phyloP scores from a whole-genome alignment of 2,329 filamentous ascomycete genomes.

The Cladobotryum mycophilum region DNA sequence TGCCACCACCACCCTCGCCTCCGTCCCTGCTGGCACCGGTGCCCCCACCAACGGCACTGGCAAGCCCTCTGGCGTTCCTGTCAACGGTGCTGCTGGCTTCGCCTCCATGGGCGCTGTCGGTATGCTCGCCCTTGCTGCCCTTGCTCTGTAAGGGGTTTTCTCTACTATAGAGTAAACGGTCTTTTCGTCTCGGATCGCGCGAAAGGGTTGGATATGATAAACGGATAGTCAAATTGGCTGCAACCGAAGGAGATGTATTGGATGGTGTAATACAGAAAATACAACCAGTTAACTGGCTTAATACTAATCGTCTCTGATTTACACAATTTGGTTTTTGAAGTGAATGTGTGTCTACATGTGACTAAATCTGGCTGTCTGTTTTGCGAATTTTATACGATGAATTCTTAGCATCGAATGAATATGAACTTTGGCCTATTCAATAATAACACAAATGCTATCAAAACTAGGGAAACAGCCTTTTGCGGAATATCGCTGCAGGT shows the following conservation, averaged over 20 bases:
- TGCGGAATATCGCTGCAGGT: background rate
- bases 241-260: background rate
- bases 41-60: constrained; percentile 15
- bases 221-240: too few relatives aligned
- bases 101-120: constrained; percentile 27
- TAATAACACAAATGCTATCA: too few relatives aligned
- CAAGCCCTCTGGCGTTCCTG: constrained; percentile 13
- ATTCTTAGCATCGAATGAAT: too few relatives aligned
- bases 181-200: background rate
- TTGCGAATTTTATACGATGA: too few relatives aligned
- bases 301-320: constrained; percentile 15
- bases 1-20: constrained; percentile 11
- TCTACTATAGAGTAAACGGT: background rate
- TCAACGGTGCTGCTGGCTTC: constrained; percentile 25
- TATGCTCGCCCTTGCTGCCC: constrained; percentile 25
- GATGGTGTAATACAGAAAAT: constrained; percentile 16
- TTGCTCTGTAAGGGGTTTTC: constrained; percentile 30
- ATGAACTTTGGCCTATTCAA: too few relatives aligned
- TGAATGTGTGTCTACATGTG: background rate
- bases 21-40: constrained; percentile 12
- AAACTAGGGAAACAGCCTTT: too few relatives aligned
- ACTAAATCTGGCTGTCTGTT: too few relatives aligned
- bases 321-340: background rate
- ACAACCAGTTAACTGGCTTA: constrained; percentile 17
- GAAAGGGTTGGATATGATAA: constrained; percentile 8